Percentiles rank a stretch among this genome's conserved stretches.
Evolutionary conservation across 495 filamentous ascomycete genomes (phyloP).

Genomic region (Bombardia bombarda): DNA sequence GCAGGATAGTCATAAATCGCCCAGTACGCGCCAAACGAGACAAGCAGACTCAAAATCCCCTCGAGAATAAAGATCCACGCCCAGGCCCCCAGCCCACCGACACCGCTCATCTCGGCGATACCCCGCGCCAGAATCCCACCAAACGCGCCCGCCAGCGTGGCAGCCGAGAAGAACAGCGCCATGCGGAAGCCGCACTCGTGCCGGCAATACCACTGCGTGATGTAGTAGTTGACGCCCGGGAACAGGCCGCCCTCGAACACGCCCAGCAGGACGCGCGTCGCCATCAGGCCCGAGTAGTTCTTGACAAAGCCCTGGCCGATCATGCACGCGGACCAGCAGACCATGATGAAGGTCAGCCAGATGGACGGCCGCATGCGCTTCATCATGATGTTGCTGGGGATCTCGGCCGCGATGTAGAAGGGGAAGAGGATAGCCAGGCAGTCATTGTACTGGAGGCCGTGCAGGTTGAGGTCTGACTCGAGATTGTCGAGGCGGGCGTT

Average conservation of each 20-base stretch:
- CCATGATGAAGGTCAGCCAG: slow-evolving; percentile 46
- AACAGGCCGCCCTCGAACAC: slow-evolving; percentile 56
- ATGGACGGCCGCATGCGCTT: slow-evolving; percentile 50
- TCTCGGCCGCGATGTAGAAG: slow-evolving; percentile 58
- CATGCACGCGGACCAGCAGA: slow-evolving; percentile 44
- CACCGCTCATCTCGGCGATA: slow-evolving; percentile 49
- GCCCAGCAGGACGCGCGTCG: slow-evolving; percentile 53
- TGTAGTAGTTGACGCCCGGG: slow-evolving; percentile 66
- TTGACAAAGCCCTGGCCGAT: slow-evolving; percentile 51
- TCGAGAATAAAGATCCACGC: slow-evolving; percentile 68
- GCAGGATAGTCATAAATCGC: slow-evolving; percentile 52
- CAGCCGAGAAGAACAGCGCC: slow-evolving; percentile 52
- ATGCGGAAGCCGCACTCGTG: slow-evolving; percentile 28
- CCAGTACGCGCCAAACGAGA: slow-evolving; percentile 45
- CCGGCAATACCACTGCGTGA: slow-evolving; percentile 65
- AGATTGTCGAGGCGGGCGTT: slow-evolving; percentile 64
- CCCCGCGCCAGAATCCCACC: slow-evolving; percentile 59
- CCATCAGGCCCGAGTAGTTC: slow-evolving; percentile 47
- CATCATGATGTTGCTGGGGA: slow-evolving; percentile 59
- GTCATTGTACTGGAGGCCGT: slow-evolving; percentile 48
- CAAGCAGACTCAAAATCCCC: slow-evolving; percentile 31
- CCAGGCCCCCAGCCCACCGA: slow-evolving; percentile 46
- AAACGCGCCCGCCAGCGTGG: slow-evolving; percentile 55
- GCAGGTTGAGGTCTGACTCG: slow-evolving; percentile 49
- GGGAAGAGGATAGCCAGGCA: slow-evolving; percentile 54